Evolutionary conservation across 73 alveolate genomes (phyloP), one percentile per base, ranked within the genome.

Genomic region (Tetrahymena thermophila): DNA sequence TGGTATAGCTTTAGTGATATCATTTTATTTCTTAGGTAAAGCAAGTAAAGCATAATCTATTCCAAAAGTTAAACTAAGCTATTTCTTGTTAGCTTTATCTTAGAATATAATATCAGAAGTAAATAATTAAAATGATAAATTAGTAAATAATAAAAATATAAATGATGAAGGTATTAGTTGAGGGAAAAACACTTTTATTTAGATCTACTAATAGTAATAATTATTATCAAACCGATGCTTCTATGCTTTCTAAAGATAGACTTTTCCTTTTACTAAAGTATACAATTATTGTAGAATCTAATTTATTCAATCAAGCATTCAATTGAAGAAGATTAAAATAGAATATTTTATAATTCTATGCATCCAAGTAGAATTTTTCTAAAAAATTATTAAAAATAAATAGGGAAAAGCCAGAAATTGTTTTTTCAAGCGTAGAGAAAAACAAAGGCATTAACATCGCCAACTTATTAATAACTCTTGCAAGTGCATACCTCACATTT

Each of bases 41-140:
- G 96, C 96, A 8, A 84, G 83, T 40, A 34, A 56, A 19, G 83
- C 84, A 71, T 40, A 84, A 19, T 21, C 44, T 38, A n/a, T 94
- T n/a, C 94, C 94, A 84, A 40, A 44, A 56, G 96, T 94, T 35
- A 85, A 94, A 19, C 57, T 94, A 1, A 94, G 96, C 94, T 56
- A 94, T 35, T 94, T 94, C 93, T 35, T 94, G 93, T 84, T 94
- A 34, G 96, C 93, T 0, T 38, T 94, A 16, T 34, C 93, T 44
- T 85, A 94, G 40, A 94, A 94, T 35, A 40, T 94, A 35, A 85
- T 94, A 0, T 85, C 85, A 28, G 95, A 94, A 38, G 94, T 94
- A 43, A 85, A 31, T 43, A 44, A 84, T 35, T 93, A 94, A 85
- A 85, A 40, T 55, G 85, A 34, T 34, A 34, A n/a, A 43, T 35